These are phyloP conservation scores for Yamadazyma spencermartinsiae DNA, from an alignment of 1,139 yeast genomes.

Conservation along the genomic window DNA sequence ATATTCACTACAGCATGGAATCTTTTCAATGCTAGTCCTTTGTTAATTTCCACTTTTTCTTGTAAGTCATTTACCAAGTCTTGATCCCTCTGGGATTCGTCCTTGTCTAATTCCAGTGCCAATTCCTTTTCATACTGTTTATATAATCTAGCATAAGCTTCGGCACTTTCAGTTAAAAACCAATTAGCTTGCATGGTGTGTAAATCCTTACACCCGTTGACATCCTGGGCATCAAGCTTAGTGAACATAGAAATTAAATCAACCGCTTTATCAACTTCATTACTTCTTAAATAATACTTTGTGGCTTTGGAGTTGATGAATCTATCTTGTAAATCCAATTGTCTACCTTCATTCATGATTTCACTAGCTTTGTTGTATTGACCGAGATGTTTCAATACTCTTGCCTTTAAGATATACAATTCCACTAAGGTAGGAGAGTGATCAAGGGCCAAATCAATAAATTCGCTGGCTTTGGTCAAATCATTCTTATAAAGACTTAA, in stretches of 20 bases:
- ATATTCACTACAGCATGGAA: constrained; percentile 65
- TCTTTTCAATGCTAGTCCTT: constrained; percentile 81
- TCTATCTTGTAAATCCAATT: constrained; percentile 83
- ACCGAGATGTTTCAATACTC: constrained; percentile 74
- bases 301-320: constrained; percentile 88
- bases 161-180: constrained; percentile 86
- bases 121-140: constrained; percentile 23
- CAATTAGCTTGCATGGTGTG: constrained; percentile 91
- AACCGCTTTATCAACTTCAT: constrained; percentile 73
- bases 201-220: constrained; percentile 83
- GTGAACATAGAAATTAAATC: constrained; percentile 78
- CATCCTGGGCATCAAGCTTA: constrained; percentile 68
- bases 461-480: constrained; percentile 51
- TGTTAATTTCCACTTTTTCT: constrained; percentile 43
- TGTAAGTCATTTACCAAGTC: constrained; percentile 31
- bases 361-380: constrained; percentile 61
- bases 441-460: constrained; percentile 62
- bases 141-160: constrained; percentile 56
- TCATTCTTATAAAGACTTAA: constrained; percentile 60
- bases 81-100: constrained; percentile 17
- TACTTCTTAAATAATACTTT: constrained; percentile 81
- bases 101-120: constrained; percentile 5
- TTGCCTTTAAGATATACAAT: constrained; percentile 74
- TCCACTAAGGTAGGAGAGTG: constrained; percentile 87
- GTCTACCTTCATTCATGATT: constrained; percentile 67